A percentile compares a stretch with the other conserved stretches of the same genome.
These are phyloP conservation scores for Acanthamoeba lenticulata DNA, from an alignment of 208 protist species.

Conservation along the genomic window DNA sequence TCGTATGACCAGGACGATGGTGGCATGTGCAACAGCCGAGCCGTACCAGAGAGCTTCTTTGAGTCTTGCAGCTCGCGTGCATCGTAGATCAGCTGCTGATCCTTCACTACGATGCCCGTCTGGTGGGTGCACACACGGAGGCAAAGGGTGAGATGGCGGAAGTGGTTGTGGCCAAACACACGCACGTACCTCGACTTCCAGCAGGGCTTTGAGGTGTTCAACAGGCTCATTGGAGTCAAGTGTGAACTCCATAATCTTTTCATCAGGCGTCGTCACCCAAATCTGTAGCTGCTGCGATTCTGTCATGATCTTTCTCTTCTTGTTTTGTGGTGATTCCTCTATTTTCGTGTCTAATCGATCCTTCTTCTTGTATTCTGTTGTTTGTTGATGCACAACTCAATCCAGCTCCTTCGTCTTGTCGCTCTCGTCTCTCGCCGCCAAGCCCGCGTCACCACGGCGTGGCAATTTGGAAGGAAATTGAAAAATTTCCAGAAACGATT, in stretches of 20 bases:
- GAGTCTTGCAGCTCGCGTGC: background rate
- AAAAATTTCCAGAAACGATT: no score
- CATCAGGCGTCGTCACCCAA: constrained; percentile 28
- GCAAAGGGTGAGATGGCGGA: background rate
- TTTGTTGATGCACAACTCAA: no score
- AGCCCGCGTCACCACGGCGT: no score
- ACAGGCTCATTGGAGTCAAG: constrained; percentile 13
- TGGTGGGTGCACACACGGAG: background rate
- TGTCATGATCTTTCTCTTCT: no score
- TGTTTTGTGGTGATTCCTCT: no score
- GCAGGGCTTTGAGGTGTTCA: constrained; percentile 39
- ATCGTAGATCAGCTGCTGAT: constrained; percentile 23
- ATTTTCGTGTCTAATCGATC: no score
- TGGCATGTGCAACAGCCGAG: background rate
- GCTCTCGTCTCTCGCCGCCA: no score
- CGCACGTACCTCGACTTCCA: constrained; percentile 50
- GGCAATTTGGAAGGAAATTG: no score
- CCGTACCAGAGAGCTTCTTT: constrained; percentile 37
- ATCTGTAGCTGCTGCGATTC: background rate
- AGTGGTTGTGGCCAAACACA: background rate
- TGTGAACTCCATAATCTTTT: constrained; percentile 36
- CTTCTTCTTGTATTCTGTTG: no score
- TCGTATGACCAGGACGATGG: background rate
- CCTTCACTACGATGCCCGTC: constrained; percentile 30
- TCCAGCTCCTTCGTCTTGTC: no score